A percentile compares a stretch with the other conserved stretches of the same genome.
phyloP scores from a whole-genome alignment of 257 asterid species.

The Fraxinus pennsylvanica region DNA sequence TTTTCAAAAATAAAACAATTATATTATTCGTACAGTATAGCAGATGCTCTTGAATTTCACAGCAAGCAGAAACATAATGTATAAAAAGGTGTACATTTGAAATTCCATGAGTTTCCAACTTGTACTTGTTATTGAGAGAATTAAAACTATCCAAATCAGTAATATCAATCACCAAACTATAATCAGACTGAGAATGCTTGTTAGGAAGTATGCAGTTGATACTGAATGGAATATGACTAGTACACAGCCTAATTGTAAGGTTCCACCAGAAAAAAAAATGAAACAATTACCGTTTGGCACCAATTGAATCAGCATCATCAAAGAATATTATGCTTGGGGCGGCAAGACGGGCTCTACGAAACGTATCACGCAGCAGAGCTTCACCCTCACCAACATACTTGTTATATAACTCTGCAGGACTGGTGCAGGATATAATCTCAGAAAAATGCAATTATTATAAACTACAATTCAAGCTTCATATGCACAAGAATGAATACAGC shows the following conservation, averaged over 20 bases:
- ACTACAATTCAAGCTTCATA: conserved; percentile 17
- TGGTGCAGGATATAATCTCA: conserved; percentile 38
- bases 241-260: background rate
- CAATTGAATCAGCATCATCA: conserved; percentile 93
- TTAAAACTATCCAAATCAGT: background rate
- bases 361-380: conserved; percentile 82
- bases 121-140: background rate
- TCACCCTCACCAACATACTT: conserved; percentile 99
- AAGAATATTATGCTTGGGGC: conserved; percentile 96
- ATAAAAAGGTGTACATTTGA: background rate
- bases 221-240: conserved; percentile 4
- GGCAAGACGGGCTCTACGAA: conserved; percentile 90
- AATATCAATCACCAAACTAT: background rate
- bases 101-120: background rate
- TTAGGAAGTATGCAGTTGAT: background rate
- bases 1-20: background rate
- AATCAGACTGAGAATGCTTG: background rate
- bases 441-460: conserved; percentile 17
- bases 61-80: background rate
- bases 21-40: background rate
- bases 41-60: background rate
- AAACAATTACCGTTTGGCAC: conserved; percentile 66
- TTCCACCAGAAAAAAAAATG: background rate
- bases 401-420: conserved; percentile 89
- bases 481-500: conserved; percentile 5